Evolutionary conservation across 495 filamentous ascomycete species (phyloP).

Genomic region (Talaromyces thailandensis): DNA sequence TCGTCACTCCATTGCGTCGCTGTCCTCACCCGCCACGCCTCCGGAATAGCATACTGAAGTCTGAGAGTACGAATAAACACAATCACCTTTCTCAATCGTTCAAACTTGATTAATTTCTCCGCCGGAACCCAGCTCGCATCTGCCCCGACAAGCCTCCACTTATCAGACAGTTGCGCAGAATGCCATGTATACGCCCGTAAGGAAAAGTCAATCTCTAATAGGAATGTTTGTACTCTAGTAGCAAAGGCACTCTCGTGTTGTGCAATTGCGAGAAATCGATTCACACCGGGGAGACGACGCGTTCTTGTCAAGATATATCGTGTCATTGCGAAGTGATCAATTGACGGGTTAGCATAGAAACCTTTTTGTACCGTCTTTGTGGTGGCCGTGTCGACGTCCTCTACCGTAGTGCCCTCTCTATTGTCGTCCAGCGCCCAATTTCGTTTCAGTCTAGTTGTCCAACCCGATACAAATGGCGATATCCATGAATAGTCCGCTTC

Average conservation of each 20-base stretch:
- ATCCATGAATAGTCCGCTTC: too few species aligned
- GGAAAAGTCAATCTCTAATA: neutral
- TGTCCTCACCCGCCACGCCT: neutral
- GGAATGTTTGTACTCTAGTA: neutral
- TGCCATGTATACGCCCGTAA: neutral
- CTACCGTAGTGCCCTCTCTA: too few species aligned
- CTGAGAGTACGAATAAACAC: neutral
- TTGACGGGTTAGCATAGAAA: neutral
- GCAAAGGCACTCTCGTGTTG: neutral
- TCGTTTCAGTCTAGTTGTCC: too few species aligned
- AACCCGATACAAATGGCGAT: too few species aligned
- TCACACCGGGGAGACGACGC: neutral
- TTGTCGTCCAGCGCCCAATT: too few species aligned
- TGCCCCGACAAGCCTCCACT: neutral
- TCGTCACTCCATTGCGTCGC: neutral
- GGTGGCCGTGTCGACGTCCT: neutral
- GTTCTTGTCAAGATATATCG: neutral
- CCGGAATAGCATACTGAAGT: neutral
- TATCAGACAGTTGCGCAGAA: neutral
- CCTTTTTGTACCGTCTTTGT: neutral
- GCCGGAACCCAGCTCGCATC: neutral
- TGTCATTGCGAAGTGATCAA: neutral
- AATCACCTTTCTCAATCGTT: neutral
- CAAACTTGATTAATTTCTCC: neutral
- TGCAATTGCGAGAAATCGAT: neutral